These are phyloP conservation scores for Bretschneidera sinensis DNA, from an alignment of 345 rosid genomes.

Conservation along the genomic window DNA sequence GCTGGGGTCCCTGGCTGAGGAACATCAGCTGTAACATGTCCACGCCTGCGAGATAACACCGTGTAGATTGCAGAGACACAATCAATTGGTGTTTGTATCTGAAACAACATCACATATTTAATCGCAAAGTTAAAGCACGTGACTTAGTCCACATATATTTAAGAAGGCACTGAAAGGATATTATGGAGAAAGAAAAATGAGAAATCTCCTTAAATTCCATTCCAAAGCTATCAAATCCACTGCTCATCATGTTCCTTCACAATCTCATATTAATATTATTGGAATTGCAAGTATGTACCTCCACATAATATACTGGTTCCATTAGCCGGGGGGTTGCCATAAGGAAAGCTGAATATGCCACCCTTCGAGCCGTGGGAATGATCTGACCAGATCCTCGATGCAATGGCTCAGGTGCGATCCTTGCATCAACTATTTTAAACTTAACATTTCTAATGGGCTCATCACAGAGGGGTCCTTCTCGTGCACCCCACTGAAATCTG, in stretches of 20 bases:
- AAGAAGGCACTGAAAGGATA: no score
- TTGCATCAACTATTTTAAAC: conserved; percentile 92
- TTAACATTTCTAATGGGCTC: conserved; percentile 96
- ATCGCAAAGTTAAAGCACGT: no score
- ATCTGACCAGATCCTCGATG: conserved; percentile 98
- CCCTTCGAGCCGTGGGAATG: conserved; percentile 94
- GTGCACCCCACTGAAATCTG: conserved; percentile 99
- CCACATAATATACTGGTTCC: conserved; percentile 99
- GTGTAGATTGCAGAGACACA: no score
- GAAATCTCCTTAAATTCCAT: background rate
- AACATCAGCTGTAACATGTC: no score
- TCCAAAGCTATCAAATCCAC: background rate
- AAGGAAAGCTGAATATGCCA: conserved; percentile 82
- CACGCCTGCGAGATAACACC: no score
- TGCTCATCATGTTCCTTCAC: no score
- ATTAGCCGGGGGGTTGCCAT: conserved; percentile 96
- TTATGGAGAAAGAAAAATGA: background rate
- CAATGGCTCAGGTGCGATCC: conserved; percentile 83
- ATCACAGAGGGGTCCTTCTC: conserved; percentile 98
- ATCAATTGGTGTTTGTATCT: conserved; percentile 98
- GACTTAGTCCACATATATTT: background rate
- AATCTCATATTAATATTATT: no score
- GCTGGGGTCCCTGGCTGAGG: no score
- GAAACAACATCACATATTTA: no score
- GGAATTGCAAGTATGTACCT: conserved; percentile 64